These are phyloP conservation scores for Cyclostephanos invisitatus DNA, from an alignment of 108 stramenopile species.

Conservation along the genomic window DNA sequence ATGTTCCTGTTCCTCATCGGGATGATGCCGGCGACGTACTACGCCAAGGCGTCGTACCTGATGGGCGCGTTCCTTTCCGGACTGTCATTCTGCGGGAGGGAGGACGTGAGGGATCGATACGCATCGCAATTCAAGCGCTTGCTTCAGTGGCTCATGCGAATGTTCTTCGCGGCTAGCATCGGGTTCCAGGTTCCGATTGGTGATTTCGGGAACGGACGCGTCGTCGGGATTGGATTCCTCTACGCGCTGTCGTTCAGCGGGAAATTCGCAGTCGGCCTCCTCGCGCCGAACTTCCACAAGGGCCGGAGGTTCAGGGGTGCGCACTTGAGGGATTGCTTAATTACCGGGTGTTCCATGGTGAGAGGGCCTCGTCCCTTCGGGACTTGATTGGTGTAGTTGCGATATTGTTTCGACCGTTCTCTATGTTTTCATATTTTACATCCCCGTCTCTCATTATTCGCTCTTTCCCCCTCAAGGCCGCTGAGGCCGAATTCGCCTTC, in stretches of 20 bases:
- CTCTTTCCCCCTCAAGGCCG: constrained; percentile 36
- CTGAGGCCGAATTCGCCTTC: constrained; percentile 84
- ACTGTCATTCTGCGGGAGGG: constrained; percentile 68
- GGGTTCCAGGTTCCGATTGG: constrained; percentile 78
- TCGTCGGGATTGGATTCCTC: constrained; percentile 72
- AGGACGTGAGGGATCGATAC: constrained; percentile 63
- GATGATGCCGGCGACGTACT: constrained; percentile 54
- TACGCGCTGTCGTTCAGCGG: constrained; percentile 67
- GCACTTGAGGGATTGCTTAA: constrained; percentile 63
- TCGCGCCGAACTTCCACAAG: constrained; percentile 82
- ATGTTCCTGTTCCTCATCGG: constrained; percentile 54
- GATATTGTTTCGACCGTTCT: constrained; percentile 8
- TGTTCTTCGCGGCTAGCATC: constrained; percentile 85
- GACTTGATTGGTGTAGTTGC: constrained; percentile 7
- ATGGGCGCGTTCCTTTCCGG: constrained; percentile 72
- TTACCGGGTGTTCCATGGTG: constrained; percentile 73
- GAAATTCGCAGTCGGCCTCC: constrained; percentile 76
- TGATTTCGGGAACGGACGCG: constrained; percentile 58
- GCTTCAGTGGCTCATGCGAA: constrained; percentile 84
- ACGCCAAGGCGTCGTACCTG: constrained; percentile 64
- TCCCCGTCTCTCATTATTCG: not conserved
- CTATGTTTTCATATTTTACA: too few species aligned
- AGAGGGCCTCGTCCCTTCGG: not conserved
- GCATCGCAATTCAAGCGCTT: constrained; percentile 80
- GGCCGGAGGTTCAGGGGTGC: constrained; percentile 50